Evolutionary conservation across 257 asterid species (phyloP).

Genomic region (Anisodus tanguticus): DNA sequence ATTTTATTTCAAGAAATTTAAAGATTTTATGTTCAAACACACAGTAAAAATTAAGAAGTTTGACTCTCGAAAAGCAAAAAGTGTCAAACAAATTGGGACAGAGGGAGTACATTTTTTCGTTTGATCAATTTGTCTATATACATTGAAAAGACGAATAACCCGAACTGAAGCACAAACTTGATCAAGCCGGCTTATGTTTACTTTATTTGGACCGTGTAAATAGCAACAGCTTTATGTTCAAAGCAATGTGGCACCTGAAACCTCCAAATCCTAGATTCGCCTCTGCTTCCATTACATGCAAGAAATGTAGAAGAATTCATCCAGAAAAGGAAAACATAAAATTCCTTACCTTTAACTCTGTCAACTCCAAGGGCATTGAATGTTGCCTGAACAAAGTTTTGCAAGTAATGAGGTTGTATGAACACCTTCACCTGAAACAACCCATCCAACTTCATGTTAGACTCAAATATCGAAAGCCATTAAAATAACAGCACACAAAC

Average conservation of each 20-base stretch:
- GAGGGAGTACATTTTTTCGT: background rate
- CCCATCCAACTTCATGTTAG: conserved; percentile 37
- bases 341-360: conserved; percentile 65
- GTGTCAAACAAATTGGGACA: no score
- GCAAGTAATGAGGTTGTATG: conserved; percentile 57
- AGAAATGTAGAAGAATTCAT: background rate
- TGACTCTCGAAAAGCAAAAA: no score
- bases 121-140: background rate
- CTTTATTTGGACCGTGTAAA: background rate
- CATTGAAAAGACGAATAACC: background rate
- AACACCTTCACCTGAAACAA: conserved; percentile 88
- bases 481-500: conserved; percentile 23
- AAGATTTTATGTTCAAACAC: no score
- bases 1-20: no score
- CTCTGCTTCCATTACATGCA: background rate
- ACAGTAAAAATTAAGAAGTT: no score
- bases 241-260: background rate
- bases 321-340: background rate
- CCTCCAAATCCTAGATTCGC: conserved; percentile 7
- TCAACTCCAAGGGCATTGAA: conserved; percentile 89
- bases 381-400: conserved; percentile 62
- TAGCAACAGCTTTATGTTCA: background rate
- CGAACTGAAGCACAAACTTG: background rate
- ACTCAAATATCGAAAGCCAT: conserved; percentile 28
- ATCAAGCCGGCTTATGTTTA: background rate